Percentiles rank a stretch among this genome's conserved stretches.
phyloP scores from a whole-genome alignment of 352 stramenopile genomes.

The Blastocystis sp. region DNA sequence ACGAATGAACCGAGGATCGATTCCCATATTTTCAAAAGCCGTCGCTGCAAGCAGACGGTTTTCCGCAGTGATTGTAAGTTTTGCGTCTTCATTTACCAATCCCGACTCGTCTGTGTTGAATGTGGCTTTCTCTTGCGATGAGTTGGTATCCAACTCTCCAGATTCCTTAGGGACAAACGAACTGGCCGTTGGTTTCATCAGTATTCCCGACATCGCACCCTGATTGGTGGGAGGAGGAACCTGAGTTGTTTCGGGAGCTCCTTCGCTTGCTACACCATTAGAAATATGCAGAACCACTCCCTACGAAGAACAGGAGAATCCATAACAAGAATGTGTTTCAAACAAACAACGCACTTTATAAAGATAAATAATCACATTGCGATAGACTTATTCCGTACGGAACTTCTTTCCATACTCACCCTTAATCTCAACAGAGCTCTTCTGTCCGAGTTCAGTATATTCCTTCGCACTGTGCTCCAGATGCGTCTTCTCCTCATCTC shows the following conservation, averaged over 20 bases:
- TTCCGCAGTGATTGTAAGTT: conserved; percentile 1
- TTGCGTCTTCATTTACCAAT: conserved; percentile 26
- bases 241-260: not conserved
- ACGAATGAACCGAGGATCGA: conserved; percentile 23
- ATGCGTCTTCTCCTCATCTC: conserved; percentile 23
- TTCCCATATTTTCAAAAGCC: conserved; percentile 43
- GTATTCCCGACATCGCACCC: not conserved
- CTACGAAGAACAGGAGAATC: not conserved
- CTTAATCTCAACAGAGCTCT: conserved; percentile 51
- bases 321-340: not conserved
- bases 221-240: not conserved
- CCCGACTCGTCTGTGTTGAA: not conserved
- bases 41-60: conserved; percentile 44
- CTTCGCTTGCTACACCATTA: not conserved
- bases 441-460: conserved; percentile 17
- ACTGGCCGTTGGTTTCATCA: conserved; percentile 11
- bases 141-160: not conserved
- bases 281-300: not conserved
- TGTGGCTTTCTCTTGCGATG: not conserved
- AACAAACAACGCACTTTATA: conserved; percentile 22
- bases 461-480: conserved; percentile 44
- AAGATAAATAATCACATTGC: conserved; percentile 43
- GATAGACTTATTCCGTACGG: conserved; percentile 48
- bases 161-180: not conserved
- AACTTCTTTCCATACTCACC: conserved; percentile 26